Percentiles rank a stretch among this genome's conserved stretches.
These are phyloP conservation scores for Luffa aegyptiaca DNA, from an alignment of 306 rosid genomes.

Conservation along the genomic window DNA sequence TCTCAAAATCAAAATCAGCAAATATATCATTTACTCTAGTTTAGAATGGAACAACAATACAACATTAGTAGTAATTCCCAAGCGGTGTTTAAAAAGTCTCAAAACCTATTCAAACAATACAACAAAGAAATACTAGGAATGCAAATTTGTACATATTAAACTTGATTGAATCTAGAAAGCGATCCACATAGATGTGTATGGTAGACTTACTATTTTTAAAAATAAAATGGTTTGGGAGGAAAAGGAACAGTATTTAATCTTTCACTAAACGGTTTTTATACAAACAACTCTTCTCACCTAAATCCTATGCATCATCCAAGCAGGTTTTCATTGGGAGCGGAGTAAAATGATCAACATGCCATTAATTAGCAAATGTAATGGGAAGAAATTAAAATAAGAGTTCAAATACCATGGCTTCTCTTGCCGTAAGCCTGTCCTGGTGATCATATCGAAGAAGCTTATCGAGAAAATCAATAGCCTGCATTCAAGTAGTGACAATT, in stretches of 20 bases:
- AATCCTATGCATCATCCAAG: not conserved
- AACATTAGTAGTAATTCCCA: not conserved
- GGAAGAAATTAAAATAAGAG: not conserved
- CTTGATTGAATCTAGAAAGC: not conserved
- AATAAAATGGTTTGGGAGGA: not conserved
- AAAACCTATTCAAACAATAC: not conserved
- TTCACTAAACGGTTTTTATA: not conserved
- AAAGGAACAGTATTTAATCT: not conserved
- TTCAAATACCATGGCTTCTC: conserved; percentile 81
- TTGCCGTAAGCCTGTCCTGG: conserved; percentile 92
- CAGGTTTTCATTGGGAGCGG: not conserved
- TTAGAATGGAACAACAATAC: not conserved
- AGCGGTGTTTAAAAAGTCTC: not conserved
- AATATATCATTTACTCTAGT: not conserved
- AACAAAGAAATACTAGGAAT: not conserved
- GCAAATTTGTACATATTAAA: not conserved
- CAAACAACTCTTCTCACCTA: not conserved
- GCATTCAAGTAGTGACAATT: conserved; percentile 5
- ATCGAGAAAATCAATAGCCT: conserved; percentile 98
- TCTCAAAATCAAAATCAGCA: not conserved
- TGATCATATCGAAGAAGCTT: conserved; percentile 93
- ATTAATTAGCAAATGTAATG: not conserved
- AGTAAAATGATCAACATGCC: not conserved
- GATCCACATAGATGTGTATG: not conserved
- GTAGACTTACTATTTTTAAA: not conserved